Conservation (phyloP, 805 yeast species). For the Spathaspora boniae region DNA sequence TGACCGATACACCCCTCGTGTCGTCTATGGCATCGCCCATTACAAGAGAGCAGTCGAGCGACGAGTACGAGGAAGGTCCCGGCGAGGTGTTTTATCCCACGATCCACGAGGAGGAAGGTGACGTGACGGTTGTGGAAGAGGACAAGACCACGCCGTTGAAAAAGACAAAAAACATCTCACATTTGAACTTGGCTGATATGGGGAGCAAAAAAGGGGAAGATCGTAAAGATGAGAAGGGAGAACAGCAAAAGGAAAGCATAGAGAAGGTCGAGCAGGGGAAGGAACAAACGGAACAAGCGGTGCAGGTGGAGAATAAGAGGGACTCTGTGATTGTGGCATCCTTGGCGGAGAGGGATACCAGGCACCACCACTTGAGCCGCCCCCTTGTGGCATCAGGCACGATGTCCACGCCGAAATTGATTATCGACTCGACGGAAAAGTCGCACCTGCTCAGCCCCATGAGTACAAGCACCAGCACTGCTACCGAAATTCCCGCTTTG, state of each 20-base stretch:
- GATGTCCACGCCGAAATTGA: conserved; percentile 3
- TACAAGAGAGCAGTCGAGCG: conserved; percentile 26
- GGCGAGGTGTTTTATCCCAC: conserved; percentile 7
- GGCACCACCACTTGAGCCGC: too few relatives aligned
- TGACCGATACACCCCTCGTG: conserved; percentile 70
- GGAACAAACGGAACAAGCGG: too few relatives aligned
- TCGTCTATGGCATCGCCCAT: conserved; percentile 56
- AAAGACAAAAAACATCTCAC: conserved; percentile 32
- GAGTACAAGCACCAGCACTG: conserved; percentile 1
- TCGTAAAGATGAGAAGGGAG: too few relatives aligned
- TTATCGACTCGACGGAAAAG: not conserved
- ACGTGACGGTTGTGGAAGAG: conserved; percentile 8
- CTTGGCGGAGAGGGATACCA: too few relatives aligned
- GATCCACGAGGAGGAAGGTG: not conserved
- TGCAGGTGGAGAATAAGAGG: too few relatives aligned
- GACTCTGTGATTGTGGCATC: too few relatives aligned
- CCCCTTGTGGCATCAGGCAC: conserved; percentile 3
- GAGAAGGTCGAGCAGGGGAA: too few relatives aligned
- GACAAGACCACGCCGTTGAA: conserved; percentile 15
- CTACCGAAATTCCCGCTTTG: not conserved
- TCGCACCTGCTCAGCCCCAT: conserved; percentile 8
- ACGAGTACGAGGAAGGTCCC: conserved; percentile 22
- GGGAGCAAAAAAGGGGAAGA: too few relatives aligned
- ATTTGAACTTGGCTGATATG: conserved; percentile 36
- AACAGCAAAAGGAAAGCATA: too few relatives aligned